Percentiles rank a stretch among this genome's conserved stretches.
Evolutionary conservation across 2,329 filamentous ascomycete genomes (phyloP).

Genomic region (Pseudonectria foliicola): DNA sequence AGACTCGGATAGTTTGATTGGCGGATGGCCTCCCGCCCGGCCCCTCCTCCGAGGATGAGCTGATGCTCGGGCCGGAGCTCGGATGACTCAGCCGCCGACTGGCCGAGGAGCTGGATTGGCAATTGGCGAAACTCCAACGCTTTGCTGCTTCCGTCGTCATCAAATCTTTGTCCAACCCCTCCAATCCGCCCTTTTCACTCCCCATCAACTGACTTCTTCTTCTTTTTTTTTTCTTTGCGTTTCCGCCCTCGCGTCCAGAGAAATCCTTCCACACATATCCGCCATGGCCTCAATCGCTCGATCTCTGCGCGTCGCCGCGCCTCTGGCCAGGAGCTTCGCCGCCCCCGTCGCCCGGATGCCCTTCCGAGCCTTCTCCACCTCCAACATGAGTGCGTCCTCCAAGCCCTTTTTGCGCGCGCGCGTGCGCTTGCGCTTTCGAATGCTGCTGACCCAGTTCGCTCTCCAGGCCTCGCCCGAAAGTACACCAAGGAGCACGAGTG

Average conservation of each 20-base stretch:
- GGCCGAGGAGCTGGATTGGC: no score
- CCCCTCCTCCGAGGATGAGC: not conserved
- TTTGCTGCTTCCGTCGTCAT: slow-evolving; percentile 1
- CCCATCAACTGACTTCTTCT: no score
- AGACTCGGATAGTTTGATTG: no score
- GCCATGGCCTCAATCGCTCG: slow-evolving; percentile 57
- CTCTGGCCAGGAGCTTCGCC: slow-evolving; percentile 32
- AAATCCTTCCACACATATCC: no score
- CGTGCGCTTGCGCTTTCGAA: slow-evolving; percentile 2
- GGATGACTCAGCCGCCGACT: not conserved
- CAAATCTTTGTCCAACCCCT: not conserved
- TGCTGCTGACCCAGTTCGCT: slow-evolving; percentile 3
- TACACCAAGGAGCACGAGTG: slow-evolving; percentile 99
- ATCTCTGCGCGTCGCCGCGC: slow-evolving; percentile 43
- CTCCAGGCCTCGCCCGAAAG: slow-evolving; percentile 59
- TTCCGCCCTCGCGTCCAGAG: slow-evolving; percentile 6
- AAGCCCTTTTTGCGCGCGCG: not conserved
- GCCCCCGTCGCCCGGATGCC: slow-evolving; percentile 40
- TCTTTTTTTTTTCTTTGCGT: no score
- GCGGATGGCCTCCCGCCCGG: not conserved
- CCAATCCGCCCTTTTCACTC: no score
- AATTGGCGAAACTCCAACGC: not conserved
- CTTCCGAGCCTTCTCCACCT: slow-evolving; percentile 33
- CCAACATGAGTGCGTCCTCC: slow-evolving; percentile 27
- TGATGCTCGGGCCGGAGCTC: not conserved